Conservation (phyloP, 129 eudicot species). For the Helianthus tuberosus region DNA sequence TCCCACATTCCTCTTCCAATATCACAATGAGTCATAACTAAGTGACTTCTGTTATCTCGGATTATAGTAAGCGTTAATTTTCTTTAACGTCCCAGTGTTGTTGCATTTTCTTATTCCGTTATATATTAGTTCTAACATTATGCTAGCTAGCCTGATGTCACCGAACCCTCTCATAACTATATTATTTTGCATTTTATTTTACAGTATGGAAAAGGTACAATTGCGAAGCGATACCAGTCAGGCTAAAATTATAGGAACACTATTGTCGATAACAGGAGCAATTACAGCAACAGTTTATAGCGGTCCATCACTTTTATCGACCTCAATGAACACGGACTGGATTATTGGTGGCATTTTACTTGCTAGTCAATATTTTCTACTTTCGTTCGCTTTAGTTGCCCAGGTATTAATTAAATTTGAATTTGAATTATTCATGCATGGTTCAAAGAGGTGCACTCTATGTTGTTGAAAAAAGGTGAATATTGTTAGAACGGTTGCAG, state of each 20-base stretch:
- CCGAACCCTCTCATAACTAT: not conserved
- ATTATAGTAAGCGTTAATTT: too few species aligned
- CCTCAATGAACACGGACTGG: conserved; percentile 29
- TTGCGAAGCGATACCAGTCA: conserved; percentile 28
- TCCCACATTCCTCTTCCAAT: too few species aligned
- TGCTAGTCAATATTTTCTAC: conserved; percentile 26
- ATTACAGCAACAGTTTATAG: conserved; percentile 33
- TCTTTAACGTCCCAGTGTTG: too few species aligned
- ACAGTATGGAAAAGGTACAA: conserved; percentile 40
- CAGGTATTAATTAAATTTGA: conserved; percentile 28
- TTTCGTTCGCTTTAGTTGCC: conserved; percentile 33
- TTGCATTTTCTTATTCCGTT: too few species aligned
- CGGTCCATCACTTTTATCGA: conserved; percentile 31
- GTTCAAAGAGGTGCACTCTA: not conserved
- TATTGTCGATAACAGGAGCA: conserved; percentile 44
- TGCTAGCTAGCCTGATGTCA: too few species aligned
- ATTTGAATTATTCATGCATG: not conserved
- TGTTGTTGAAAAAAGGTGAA: not conserved
- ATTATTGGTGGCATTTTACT: conserved; percentile 37
- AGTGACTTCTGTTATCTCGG: too few species aligned
- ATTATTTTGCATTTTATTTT: not conserved
- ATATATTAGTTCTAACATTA: too few species aligned
- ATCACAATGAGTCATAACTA: too few species aligned
- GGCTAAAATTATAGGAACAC: conserved; percentile 45
- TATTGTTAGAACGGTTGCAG: conserved; percentile 14